Conservation (phyloP, 345 rosid genomes). For the Laguncularia racemosa region DNA sequence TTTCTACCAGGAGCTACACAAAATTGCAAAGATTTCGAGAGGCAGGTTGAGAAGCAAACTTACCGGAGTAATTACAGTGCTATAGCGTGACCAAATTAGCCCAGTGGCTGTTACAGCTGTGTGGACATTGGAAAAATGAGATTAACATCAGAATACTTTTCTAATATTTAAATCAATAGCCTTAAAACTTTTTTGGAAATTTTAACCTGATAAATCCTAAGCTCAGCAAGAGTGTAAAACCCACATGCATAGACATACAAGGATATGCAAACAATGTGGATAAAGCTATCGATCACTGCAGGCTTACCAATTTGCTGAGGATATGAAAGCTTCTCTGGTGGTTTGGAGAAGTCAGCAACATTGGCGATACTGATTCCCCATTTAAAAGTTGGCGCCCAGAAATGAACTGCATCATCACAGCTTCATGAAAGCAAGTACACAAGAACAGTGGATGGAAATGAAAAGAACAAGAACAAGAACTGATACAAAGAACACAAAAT, state of each 20-base stretch:
- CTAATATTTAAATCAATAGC: no score
- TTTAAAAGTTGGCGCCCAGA: constrained; percentile 94
- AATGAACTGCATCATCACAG: constrained; percentile 55
- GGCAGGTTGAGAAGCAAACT: constrained; percentile 14
- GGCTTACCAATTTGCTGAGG: constrained; percentile 74
- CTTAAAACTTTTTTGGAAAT: no score
- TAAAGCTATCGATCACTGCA: no score
- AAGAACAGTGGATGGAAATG: neutral
- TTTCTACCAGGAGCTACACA: neutral
- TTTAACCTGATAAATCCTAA: neutral
- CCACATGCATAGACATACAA: neutral
- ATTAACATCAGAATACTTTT: constrained; percentile 8
- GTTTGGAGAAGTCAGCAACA: constrained; percentile 74
- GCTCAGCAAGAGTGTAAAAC: constrained; percentile 2
- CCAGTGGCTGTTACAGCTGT: constrained; percentile 78
- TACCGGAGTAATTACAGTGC: constrained; percentile 83
- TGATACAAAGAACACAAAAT: neutral
- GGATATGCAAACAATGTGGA: neutral
- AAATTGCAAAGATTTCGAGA: neutral
- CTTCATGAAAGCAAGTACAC: neutral
- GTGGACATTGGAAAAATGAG: constrained; percentile 7
- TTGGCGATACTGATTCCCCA: constrained; percentile 95
- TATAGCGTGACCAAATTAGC: constrained; percentile 72
- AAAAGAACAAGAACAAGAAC: neutral
- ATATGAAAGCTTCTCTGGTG: constrained; percentile 77